Percentiles rank a stretch among this genome's conserved stretches.
Evolutionary conservation across 148 eudicot genomes (phyloP).

Genomic region (Heliosperma pusillum): DNA sequence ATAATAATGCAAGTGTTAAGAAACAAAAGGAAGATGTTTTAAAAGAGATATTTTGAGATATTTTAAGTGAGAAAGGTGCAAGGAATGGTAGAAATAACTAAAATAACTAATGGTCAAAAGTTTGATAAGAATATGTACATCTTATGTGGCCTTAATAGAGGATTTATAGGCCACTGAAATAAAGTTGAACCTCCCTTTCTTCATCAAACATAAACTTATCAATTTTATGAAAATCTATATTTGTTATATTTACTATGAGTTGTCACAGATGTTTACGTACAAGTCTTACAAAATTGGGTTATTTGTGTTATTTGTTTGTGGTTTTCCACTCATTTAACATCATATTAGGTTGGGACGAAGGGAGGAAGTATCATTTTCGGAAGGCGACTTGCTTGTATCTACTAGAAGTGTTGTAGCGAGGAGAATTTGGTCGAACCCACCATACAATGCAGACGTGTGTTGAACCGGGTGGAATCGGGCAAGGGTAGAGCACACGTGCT

Average conservation of each 20-base stretch:
- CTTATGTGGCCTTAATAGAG: conserved; percentile 22
- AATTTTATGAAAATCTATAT: neutral
- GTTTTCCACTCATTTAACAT: neutral
- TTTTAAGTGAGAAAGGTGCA: neutral
- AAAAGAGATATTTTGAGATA: conserved; percentile 3
- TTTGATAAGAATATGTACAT: neutral
- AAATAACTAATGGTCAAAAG: conserved; percentile 8
- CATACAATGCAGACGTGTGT: too few species aligned
- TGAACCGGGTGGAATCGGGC: too few species aligned
- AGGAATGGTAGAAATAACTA: neutral
- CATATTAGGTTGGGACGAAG: too few species aligned
- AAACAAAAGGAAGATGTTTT: neutral
- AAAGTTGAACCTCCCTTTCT: conserved; percentile 6
- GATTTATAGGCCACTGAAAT: conserved; percentile 18
- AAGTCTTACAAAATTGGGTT: conserved; percentile 2
- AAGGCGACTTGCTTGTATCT: too few species aligned
- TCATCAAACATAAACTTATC: conserved; percentile 1
- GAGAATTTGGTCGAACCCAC: too few species aligned
- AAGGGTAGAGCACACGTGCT: too few species aligned
- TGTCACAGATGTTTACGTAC: neutral
- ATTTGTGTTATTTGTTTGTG: conserved; percentile 17
- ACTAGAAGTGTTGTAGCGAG: too few species aligned
- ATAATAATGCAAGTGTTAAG: neutral
- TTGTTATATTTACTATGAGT: conserved; percentile 6
- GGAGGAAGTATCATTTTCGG: too few species aligned